Percentiles rank a stretch among this genome's conserved stretches.
Conservation (phyloP, 108 stramenopile species). For the Epithemia pelagica region DNA sequence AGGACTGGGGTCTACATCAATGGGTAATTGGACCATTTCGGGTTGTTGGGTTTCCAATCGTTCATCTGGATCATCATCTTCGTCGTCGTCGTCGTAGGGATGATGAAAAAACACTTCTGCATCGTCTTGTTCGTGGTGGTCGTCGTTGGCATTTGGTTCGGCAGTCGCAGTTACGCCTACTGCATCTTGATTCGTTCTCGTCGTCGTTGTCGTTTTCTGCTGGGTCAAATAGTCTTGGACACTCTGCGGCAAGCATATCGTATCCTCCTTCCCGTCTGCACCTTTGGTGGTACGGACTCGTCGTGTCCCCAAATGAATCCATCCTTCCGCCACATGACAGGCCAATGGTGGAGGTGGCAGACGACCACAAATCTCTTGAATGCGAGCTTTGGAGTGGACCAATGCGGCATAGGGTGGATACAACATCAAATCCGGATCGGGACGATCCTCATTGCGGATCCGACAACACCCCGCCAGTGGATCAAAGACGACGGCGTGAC, state of each 20-base stretch:
- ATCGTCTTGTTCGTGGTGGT: too few relatives aligned
- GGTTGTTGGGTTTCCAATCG: not conserved
- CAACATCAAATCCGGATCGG: slow-evolving; percentile 37
- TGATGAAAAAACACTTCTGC: too few relatives aligned
- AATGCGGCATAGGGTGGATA: slow-evolving; percentile 55
- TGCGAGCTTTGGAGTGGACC: slow-evolving; percentile 14
- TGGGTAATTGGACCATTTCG: not conserved
- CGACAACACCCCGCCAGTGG: slow-evolving; percentile 3
- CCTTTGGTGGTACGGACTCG: too few relatives aligned
- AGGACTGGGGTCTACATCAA: not conserved
- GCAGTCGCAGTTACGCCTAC: too few relatives aligned
- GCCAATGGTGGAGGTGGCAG: not conserved
- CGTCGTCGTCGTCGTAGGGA: not conserved
- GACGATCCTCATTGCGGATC: slow-evolving; percentile 21
- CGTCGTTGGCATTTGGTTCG: too few relatives aligned
- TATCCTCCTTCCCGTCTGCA: too few relatives aligned
- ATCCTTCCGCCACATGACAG: slow-evolving; percentile 5
- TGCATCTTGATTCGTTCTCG: too few relatives aligned
- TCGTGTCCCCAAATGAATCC: not conserved
- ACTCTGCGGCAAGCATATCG: too few relatives aligned
- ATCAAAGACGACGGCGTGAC: slow-evolving; percentile 77
- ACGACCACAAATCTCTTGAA: not conserved
- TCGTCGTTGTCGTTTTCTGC: too few relatives aligned
- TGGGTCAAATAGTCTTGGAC: too few relatives aligned
- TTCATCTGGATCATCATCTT: not conserved